Evolutionary conservation across 768 basidiomycete genomes (phyloP), one percentile per base, ranked within the genome.

Genomic region (Suillus clintonianus): DNA sequence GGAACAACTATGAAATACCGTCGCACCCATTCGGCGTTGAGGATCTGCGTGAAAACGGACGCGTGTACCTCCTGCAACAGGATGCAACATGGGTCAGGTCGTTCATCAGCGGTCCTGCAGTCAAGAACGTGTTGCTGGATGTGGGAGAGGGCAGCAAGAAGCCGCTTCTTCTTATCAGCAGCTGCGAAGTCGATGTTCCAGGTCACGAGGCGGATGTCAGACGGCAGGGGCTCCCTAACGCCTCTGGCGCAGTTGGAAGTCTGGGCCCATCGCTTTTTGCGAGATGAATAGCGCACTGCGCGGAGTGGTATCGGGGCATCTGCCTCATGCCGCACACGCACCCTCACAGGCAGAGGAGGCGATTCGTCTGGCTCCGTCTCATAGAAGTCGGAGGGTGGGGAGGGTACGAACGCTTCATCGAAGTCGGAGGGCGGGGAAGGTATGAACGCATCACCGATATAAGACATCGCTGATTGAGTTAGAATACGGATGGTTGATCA

Each of bases 131-230:
- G 79, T 39, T 76, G 71, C 69, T 85, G 82, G 65, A 92, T 80
- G 70, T 90, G 80, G 15, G 81, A 76, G 62, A 92, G 77, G 19
- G 81, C 82, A 4, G 79, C 73, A 0, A 62, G 64, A 39, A 89
- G 77, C 8, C 91, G 85, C 62, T 78, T 77, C 48, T 75, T 76
- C 11, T 69, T 70, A 45, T 78, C 67, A 0, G 71, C 66, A 17
- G 75, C 74, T 45, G 71, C 66, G 70, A 83, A 86, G 70, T 89
- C 84, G 60, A 92, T 68, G 73, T 93, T 92, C 91, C 91, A 93
- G 34, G 89, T 86, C 65, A 92, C 72, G 56, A 93, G 72, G 62
- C 79, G 80, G 56, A 92, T 68, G 41, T 77, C 77, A 34, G 79
- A 69, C n/a, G 84, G 83, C 56, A 78, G 72, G 9, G 73, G 70